Base-by-base conservation (phyloP, 371 early-diverging fungal species). In the Gilbertella persicaria region DNA sequence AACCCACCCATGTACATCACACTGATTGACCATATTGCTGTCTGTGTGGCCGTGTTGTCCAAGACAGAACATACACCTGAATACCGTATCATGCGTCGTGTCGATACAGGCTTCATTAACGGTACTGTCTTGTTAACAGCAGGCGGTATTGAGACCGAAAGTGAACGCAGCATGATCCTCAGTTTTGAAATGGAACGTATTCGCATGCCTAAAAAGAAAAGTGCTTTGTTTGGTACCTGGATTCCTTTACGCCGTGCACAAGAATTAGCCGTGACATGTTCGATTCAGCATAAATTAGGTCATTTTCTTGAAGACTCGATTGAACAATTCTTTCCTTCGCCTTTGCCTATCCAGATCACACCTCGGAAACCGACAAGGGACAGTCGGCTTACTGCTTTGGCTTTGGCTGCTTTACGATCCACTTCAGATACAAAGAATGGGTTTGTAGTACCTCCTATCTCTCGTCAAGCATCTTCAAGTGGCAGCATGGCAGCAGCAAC, bases 231-330 rank as follows among this genome's bases (percentile, higher is more conserved):
- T 52, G 95, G 95, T 21, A 94, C 94, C 0, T 95, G 95, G 95
- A 90, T 95, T 43, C 95, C 95, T 3, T 69, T 95, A 19, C 74
- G 84, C 1, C 86, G 95, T 12, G 95, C 93, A 1, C 86, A 90
- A 20, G 93, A 90, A 7, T 67, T 95, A 37, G 91, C 94, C 0
- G 82, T 89, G 1, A 93, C 90, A 0, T 89, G 91, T 53, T 90
- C 92, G 5, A 69, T 93, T 19, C 89, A 92, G 49, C 80, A 86
- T 59, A 83, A 85, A 26, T 64, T 93, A 8, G 87, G 86, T 0
- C 85, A 85, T 10, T 93, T 95, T 58, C 66, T 95, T 41, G 80
- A 86, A 50, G 91, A 92, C 35, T 78, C 83, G 10, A 79, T 91
- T 6, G 85, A 87, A 45, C 64, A 71, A 0, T 86, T 84, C 44